phyloP scores from a whole-genome alignment of 2,329 filamentous ascomycete genomes.

The Talaromyces sp. region DNA sequence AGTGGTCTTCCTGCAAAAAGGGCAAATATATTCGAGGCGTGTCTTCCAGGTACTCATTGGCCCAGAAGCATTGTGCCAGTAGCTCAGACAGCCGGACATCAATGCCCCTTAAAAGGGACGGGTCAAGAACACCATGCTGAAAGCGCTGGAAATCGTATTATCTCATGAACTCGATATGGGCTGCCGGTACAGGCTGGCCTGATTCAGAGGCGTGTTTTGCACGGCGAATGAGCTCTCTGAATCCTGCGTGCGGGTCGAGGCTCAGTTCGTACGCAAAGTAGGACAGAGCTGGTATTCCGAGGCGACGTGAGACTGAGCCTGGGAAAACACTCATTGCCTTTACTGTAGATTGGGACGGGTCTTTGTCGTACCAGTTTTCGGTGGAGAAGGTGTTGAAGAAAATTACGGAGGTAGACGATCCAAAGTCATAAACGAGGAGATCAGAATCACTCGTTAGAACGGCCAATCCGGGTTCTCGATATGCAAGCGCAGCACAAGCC shows the following conservation, averaged over 20 bases:
- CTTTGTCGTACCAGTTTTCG: constrained; percentile 9
- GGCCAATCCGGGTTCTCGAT: constrained; percentile 47
- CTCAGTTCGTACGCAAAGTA: constrained; percentile 38
- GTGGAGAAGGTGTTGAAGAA: constrained; percentile 62
- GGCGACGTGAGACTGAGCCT: constrained; percentile 22
- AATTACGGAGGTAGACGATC: constrained; percentile 54
- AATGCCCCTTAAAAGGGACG: constrained; percentile 20
- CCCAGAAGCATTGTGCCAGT: constrained; percentile 38
- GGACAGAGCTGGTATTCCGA: constrained; percentile 29
- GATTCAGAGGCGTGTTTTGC: constrained; percentile 19
- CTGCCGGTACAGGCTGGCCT: constrained; percentile 11
- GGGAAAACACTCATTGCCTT: constrained; percentile 35
- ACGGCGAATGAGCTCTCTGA: constrained; percentile 27
- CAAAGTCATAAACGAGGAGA: constrained; percentile 68
- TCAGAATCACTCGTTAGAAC: constrained; percentile 83
- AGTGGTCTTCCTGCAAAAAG: constrained; percentile 54
- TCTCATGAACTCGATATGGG: constrained; percentile 27
- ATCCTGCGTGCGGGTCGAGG: constrained; percentile 20
- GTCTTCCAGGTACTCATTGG: constrained; percentile 16
- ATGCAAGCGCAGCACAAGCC: constrained; percentile 66
- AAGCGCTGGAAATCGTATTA: constrained; percentile 26
- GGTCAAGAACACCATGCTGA: neutral
- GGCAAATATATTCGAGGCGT: constrained; percentile 57
- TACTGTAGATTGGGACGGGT: constrained; percentile 18
- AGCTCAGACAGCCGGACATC: constrained; percentile 50